A percentile compares a stretch with the other conserved stretches of the same genome.
Conservation (phyloP, 176 grass and related monocot species). For the Juncus inflexus region DNA sequence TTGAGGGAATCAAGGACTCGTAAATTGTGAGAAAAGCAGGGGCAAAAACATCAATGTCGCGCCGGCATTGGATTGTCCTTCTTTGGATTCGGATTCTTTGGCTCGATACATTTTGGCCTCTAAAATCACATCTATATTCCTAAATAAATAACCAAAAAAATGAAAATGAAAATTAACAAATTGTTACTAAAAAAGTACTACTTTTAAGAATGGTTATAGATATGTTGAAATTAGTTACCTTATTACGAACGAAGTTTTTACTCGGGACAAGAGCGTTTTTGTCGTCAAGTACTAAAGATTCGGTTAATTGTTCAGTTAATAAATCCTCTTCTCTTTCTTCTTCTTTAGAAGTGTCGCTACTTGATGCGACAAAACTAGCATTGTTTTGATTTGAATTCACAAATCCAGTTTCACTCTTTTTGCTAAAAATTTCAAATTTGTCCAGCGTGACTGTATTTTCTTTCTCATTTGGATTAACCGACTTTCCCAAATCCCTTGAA, state of each 20-base stretch:
- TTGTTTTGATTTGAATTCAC: constrained; percentile 10
- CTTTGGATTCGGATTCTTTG: constrained; percentile 64
- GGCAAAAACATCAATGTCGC: constrained; percentile 65
- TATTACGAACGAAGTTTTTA: constrained; percentile 7
- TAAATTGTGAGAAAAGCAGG: constrained; percentile 67
- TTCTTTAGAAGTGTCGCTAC: constrained; percentile 19
- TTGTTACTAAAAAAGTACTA: neutral
- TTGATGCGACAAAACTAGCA: constrained; percentile 6
- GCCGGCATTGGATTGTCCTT: constrained; percentile 57
- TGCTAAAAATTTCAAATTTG: constrained; percentile 20
- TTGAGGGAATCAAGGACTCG: constrained; percentile 64
- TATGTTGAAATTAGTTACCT: constrained; percentile 4
- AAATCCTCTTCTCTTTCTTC: constrained; percentile 18
- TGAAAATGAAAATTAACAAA: neutral
- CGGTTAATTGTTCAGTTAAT: constrained; percentile 22
- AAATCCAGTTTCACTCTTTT: constrained; percentile 16
- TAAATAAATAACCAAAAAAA: constrained; percentile 19
- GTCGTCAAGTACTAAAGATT: constrained; percentile 15
- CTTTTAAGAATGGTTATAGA: too few relatives aligned
- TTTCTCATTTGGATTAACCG: too few relatives aligned
- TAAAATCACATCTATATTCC: constrained; percentile 78
- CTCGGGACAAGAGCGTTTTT: neutral
- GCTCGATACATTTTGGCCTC: constrained; percentile 73
- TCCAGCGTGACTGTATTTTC: constrained; percentile 9
- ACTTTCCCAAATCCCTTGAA: too few relatives aligned